Percentiles rank a stretch among this genome's conserved stretches.
Evolutionary conservation across 495 filamentous ascomycete genomes (phyloP).

Genomic region (Xylaria longipes): DNA sequence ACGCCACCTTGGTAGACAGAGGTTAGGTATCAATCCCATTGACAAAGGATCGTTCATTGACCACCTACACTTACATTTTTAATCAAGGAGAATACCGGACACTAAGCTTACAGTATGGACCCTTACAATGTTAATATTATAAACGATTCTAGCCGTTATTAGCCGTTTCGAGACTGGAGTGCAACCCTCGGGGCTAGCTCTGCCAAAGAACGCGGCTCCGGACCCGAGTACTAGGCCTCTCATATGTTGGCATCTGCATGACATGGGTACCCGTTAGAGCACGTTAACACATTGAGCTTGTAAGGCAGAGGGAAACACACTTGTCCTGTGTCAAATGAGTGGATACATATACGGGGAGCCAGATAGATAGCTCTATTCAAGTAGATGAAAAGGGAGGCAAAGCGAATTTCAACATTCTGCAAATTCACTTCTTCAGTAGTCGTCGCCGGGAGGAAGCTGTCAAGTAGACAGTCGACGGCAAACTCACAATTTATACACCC

Average conservation of each 20-base stretch:
- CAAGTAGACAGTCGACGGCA: background rate
- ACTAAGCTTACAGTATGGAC: background rate
- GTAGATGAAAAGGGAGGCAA: background rate
- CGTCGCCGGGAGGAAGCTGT: background rate
- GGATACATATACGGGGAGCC: background rate
- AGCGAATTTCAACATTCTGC: background rate
- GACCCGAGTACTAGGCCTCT: conserved; percentile 13
- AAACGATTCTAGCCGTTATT: background rate
- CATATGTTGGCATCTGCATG: background rate
- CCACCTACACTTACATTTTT: background rate
- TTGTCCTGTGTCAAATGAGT: background rate
- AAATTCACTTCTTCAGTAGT: background rate
- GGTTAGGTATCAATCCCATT: background rate
- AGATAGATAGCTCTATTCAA: background rate
- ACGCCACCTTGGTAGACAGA: too few species aligned
- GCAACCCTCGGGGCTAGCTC: background rate
- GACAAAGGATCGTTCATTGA: background rate
- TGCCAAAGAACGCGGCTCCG: conserved; percentile 10
- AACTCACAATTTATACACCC: background rate
- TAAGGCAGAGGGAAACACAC: background rate
- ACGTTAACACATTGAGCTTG: too few species aligned
- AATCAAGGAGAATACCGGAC: background rate
- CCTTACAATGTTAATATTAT: background rate
- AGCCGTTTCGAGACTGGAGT: background rate
- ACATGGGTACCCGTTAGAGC: background rate